Base-by-base conservation (phyloP, 1,139 yeast species). In the Geotrichum restrictum region DNA sequence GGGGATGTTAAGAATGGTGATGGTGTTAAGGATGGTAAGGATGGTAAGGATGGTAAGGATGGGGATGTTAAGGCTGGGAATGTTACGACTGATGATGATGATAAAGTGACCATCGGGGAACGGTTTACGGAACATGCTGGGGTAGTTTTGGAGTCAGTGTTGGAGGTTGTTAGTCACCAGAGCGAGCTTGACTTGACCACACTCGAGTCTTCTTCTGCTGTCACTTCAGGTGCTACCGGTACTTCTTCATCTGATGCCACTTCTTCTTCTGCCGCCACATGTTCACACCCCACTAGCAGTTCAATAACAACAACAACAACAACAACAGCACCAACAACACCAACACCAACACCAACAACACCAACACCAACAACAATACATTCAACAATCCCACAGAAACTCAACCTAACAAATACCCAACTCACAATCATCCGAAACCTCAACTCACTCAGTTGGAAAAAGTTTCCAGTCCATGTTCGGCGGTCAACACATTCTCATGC, bases 401-500 rank as follows among this genome's bases (percentile, higher is more conserved):
- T 14, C 22, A 32, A 27, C 22, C 41, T 68, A 36, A 48, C 55
- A 5, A 45, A 53, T 3, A 45, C 56, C 19, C 94, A 88, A 64
- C 60, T 68, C 43, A 71, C 67, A 31, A 83, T 85, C 49, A 76
- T 85, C 40, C 69, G 69, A 24, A 75, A 76, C 56, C 73, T 88
- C 64, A 86, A 87, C 66, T 59, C 67, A 1, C 66, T 87, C 11
- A 62, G 69, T 2, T 88, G 95, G 95, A 67, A 72, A 33, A 88
- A 85, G 65, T 84, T 66, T 63, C 94, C 94, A 0, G 76, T 87
- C 29, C 75, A 85, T 56, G 83, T 88, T 51, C 75, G 84, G 44
- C 71, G 77, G 33, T 82, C 93, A 3, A 75, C 75, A 49, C 78
- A 82, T 48, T 77, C 94, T 0, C 96, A 88, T 63, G 88, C 95